These are phyloP conservation scores for Chlorella sp. DNA, from an alignment of 139 green algal genomes.

Conservation along the genomic window DNA sequence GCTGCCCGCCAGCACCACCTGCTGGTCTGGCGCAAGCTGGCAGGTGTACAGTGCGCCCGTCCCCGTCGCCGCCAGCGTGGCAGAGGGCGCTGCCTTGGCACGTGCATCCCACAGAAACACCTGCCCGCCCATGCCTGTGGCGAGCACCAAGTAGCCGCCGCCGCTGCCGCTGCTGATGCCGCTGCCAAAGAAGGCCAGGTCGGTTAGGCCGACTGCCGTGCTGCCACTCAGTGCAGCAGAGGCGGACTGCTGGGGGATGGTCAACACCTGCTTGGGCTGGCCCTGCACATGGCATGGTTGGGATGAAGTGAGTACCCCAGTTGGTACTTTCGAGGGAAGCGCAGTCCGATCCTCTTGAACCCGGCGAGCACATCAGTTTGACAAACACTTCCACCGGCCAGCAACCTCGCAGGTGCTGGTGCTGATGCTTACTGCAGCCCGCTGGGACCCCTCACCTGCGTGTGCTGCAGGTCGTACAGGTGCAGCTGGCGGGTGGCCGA, in stretches of 20 bases:
- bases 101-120: constrained; percentile 38
- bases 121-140: constrained; percentile 18
- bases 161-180: not conserved
- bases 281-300: not conserved
- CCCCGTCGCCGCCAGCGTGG: not conserved
- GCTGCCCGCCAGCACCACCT: constrained; percentile 36
- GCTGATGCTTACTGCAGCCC: not conserved
- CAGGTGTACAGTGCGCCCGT: not conserved
- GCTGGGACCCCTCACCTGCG: constrained; percentile 36
- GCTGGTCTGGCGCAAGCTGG: constrained; percentile 1
- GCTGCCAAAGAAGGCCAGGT: constrained; percentile 27
- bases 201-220: constrained; percentile 23
- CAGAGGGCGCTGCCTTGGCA: not conserved
- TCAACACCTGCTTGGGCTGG: not conserved
- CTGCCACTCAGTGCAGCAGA: not conserved
- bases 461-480: constrained; percentile 51
- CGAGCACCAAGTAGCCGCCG: not conserved
- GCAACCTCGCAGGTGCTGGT: too few relatives aligned
- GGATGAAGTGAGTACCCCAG: too few relatives aligned
- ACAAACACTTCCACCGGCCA: too few relatives aligned
- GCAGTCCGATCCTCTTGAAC: too few relatives aligned
- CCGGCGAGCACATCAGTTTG: too few relatives aligned
- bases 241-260: not conserved
- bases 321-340: too few relatives aligned
- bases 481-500: constrained; percentile 18